Evolutionary conservation across 306 rosid species (phyloP).

Genomic region (Fragaria vesca): DNA sequence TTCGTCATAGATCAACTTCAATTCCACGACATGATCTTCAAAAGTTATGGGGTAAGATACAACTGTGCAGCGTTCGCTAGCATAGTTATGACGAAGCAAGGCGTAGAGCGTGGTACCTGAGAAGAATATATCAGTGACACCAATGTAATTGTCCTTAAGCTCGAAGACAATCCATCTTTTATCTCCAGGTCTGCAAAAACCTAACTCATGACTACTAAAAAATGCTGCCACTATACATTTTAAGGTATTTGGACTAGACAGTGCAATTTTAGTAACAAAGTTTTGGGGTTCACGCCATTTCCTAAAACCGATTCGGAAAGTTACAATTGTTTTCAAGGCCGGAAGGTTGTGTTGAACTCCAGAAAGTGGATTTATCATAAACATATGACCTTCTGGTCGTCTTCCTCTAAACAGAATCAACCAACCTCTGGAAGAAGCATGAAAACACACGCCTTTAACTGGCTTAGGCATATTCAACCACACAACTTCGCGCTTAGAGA

Average conservation of each 20-base stretch:
- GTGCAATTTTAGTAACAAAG: background rate
- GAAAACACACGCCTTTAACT: background rate
- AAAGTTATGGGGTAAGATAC: background rate
- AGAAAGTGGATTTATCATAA: background rate
- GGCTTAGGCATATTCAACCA: background rate
- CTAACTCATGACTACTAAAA: background rate
- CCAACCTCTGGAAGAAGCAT: background rate
- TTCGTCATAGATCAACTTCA: background rate
- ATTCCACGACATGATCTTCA: background rate
- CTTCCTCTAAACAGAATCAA: background rate
- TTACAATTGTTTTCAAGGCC: background rate
- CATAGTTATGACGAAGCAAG: background rate
- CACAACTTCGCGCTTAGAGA: background rate
- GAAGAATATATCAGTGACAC: background rate
- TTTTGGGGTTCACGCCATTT: background rate
- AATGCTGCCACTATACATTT: conserved; percentile 1
- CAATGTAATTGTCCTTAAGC: background rate
- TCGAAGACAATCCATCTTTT: background rate
- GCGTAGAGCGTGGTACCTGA: background rate
- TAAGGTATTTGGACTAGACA: conserved; percentile 3
- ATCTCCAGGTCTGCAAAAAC: conserved; percentile 5
- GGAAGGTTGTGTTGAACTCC: background rate
- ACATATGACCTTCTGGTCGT: background rate
- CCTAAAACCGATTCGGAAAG: background rate
- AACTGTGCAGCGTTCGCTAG: background rate